phyloP scores from a whole-genome alignment of 202 grass and related monocot genomes.

The Carex sylvatica region DNA sequence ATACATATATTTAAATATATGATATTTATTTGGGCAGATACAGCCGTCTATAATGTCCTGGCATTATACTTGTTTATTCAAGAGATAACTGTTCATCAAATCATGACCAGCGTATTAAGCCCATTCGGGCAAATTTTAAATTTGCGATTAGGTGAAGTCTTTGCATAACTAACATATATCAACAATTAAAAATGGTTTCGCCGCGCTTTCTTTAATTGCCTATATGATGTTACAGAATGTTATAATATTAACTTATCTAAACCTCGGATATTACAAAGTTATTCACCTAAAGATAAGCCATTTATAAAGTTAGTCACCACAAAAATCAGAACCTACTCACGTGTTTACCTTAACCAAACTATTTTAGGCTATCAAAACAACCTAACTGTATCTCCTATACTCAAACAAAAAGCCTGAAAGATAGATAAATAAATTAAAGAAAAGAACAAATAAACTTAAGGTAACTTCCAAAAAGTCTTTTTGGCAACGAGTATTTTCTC shows the following conservation, averaged over 20 bases:
- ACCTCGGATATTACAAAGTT: slow-evolving; percentile 23
- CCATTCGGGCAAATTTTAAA: not conserved
- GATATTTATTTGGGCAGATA: not conserved
- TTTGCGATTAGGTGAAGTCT: not conserved
- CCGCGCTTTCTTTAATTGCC: slow-evolving; percentile 4
- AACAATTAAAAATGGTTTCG: not conserved
- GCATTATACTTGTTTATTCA: slow-evolving; percentile 17
- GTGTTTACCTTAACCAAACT: slow-evolving; percentile 11
- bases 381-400: slow-evolving; percentile 15
- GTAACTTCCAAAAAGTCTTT: slow-evolving; percentile 80
- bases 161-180: not conserved
- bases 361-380: not conserved
- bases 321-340: not conserved
- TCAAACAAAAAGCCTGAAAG: slow-evolving; percentile 7
- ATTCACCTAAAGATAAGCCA: slow-evolving; percentile 3
- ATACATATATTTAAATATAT: not conserved
- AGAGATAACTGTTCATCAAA: not conserved
- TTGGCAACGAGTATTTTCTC: slow-evolving; percentile 86
- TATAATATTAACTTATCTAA: slow-evolving; percentile 12
- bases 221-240: slow-evolving; percentile 19
- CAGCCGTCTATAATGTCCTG: not conserved
- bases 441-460: slow-evolving; percentile 32
- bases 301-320: not conserved
- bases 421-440: slow-evolving; percentile 8
- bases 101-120: not conserved